Percentiles rank a stretch among this genome's conserved stretches.
phyloP scores from a whole-genome alignment of 306 rosid genomes.

The Cercis canadensis region DNA sequence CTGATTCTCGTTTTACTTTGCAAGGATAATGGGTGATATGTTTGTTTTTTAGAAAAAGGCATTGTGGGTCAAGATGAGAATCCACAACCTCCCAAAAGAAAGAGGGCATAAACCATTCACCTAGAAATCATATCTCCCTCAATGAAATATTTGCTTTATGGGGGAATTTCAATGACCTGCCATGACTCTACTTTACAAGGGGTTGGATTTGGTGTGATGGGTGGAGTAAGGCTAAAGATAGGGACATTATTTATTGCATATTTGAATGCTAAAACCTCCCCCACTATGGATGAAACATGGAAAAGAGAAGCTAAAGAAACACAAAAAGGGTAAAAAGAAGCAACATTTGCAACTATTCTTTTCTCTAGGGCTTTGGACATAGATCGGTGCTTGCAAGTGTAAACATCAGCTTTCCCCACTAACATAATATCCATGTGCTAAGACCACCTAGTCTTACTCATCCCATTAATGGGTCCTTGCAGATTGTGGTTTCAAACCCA shows the following conservation, averaged over 20 bases:
- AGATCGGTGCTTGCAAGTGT: constrained; percentile 54
- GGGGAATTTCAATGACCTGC: constrained; percentile 65
- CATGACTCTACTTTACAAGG: constrained; percentile 59
- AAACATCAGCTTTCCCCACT: constrained; percentile 70
- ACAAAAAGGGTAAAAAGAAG: constrained; percentile 32
- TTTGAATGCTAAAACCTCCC: constrained; percentile 49
- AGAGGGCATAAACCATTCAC: constrained; percentile 53
- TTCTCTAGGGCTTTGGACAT: constrained; percentile 40
- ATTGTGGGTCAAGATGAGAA: constrained; percentile 66
- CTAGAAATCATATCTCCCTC: constrained; percentile 62
- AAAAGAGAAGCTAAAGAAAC: constrained; percentile 46
- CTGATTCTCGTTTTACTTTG: constrained; percentile 57
- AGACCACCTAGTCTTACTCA: constrained; percentile 54
- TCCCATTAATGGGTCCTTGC: constrained; percentile 60
- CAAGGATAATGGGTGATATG: constrained; percentile 44
- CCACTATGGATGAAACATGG: constrained; percentile 55
- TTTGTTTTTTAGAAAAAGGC: constrained; percentile 46
- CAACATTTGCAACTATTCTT: constrained; percentile 52
- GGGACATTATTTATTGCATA: constrained; percentile 60
- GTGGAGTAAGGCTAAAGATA: constrained; percentile 70
- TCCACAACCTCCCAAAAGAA: constrained; percentile 56
- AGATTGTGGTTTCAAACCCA: constrained; percentile 68
- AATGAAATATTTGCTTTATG: constrained; percentile 45
- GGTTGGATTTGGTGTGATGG: constrained; percentile 48
- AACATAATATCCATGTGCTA: constrained; percentile 64